Percentiles rank a stretch among this genome's conserved stretches.
Conservation (phyloP, 139 green algal species). For the Tetraselmis striata region DNA sequence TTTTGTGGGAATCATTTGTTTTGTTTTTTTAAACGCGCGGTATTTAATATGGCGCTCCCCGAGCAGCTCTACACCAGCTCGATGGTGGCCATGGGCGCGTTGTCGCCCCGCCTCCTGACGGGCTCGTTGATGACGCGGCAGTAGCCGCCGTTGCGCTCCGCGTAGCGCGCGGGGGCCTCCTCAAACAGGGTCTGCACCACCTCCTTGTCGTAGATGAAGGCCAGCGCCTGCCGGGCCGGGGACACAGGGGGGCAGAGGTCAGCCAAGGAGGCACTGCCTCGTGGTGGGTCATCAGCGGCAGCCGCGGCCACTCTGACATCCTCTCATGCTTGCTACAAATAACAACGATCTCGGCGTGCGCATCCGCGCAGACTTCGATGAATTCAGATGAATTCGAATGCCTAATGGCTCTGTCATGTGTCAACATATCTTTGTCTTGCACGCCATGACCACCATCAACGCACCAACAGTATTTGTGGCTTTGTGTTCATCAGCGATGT, state of each 20-base stretch:
- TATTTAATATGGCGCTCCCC: not conserved
- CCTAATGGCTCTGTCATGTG: too few species aligned
- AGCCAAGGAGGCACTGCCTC: too few species aligned
- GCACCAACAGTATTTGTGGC: too few species aligned
- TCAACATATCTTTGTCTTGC: too few species aligned
- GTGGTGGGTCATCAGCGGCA: not conserved
- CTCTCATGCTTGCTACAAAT: too few species aligned
- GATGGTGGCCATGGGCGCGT: slow-evolving; percentile 90
- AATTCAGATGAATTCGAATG: too few species aligned
- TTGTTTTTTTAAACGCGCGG: not conserved
- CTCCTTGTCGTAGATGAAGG: slow-evolving; percentile 88
- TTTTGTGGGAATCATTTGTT: too few species aligned
- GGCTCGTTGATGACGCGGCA: slow-evolving; percentile 68
- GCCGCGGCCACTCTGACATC: not conserved
- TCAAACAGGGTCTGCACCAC: slow-evolving; percentile 88
- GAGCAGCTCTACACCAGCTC: slow-evolving; percentile 76
- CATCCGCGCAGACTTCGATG: too few species aligned
- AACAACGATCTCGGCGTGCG: too few species aligned
- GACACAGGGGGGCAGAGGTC: not conserved
- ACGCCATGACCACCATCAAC: too few species aligned
- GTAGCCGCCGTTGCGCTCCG: slow-evolving; percentile 84
- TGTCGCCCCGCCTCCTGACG: slow-evolving; percentile 68
- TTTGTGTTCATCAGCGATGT: too few species aligned
- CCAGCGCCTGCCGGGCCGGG: slow-evolving; percentile 78
- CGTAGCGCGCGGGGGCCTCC: slow-evolving; percentile 72